These are phyloP conservation scores for Colletotrichum sp. DNA, from an alignment of 2,329 filamentous ascomycete genomes.

Conservation along the genomic window DNA sequence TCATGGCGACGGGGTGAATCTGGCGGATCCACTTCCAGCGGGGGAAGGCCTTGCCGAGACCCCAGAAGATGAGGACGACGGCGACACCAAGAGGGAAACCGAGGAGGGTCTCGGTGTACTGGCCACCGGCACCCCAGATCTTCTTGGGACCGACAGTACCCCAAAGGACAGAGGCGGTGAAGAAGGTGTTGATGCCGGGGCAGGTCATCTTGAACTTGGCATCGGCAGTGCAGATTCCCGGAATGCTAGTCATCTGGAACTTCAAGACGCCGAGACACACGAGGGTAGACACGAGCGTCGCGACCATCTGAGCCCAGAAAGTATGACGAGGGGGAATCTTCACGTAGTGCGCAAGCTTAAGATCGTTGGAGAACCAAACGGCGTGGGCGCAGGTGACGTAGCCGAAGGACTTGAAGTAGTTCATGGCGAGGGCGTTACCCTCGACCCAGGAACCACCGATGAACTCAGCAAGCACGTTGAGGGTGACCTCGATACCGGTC, in stretches of 20 bases:
- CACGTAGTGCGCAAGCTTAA: conserved; percentile 60
- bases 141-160: conserved; percentile 42
- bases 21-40: conserved; percentile 38
- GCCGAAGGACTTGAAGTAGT: conserved; percentile 59
- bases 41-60: conserved; percentile 36
- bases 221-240: conserved; percentile 39
- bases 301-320: conserved; percentile 63
- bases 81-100: conserved; percentile 45
- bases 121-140: conserved; percentile 38
- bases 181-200: conserved; percentile 43
- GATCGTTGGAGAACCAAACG: conserved; percentile 30
- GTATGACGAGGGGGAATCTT: conserved; percentile 67
- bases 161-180: conserved; percentile 45
- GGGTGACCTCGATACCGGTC: conserved; percentile 55
- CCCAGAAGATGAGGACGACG: conserved; percentile 40
- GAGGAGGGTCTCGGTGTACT: conserved; percentile 38
- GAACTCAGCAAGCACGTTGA: conserved; percentile 59
- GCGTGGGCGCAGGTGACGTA: conserved; percentile 30
- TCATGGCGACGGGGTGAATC: conserved; percentile 46
- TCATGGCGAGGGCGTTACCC: conserved; percentile 57
- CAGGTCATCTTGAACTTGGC: conserved; percentile 41
- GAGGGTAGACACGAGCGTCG: conserved; percentile 56
- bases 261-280: conserved; percentile 55
- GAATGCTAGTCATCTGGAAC: conserved; percentile 44
- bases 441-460: conserved; percentile 56